phyloP scores from a whole-genome alignment of 2,329 filamentous ascomycete genomes.

The Colletotrichum sp. region DNA sequence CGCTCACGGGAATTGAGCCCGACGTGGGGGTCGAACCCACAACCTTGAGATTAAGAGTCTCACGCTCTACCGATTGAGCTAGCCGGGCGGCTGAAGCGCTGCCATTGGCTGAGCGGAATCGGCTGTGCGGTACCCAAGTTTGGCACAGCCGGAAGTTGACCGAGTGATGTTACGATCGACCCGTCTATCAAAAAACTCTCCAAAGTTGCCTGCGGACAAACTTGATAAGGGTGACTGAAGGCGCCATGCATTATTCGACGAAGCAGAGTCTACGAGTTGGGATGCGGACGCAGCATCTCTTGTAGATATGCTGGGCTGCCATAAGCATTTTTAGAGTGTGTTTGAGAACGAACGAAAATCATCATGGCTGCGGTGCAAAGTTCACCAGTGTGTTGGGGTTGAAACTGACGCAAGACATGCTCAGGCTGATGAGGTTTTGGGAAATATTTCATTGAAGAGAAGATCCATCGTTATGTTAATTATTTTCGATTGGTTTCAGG shows the following conservation, averaged over 20 bases:
- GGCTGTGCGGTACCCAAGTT: neutral
- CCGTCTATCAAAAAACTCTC: neutral
- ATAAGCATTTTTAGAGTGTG: fast-evolving
- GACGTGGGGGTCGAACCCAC: slow-evolving; percentile 52
- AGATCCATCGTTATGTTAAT: neutral
- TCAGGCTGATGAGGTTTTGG: neutral
- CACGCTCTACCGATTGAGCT: slow-evolving; percentile 78
- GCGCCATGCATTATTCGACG: neutral
- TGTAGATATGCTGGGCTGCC: neutral
- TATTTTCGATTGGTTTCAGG: neutral
- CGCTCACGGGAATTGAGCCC: slow-evolving; percentile 22
- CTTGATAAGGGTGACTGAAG: neutral
- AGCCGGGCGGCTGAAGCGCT: slow-evolving; percentile 48
- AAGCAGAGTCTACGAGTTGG: neutral
- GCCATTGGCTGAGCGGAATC: neutral
- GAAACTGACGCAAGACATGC: neutral
- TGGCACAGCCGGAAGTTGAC: neutral
- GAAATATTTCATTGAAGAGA: neutral
- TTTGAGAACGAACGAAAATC: neutral
- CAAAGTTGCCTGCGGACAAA: neutral
- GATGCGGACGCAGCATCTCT: fast-evolving
- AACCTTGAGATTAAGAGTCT: slow-evolving; percentile 72
- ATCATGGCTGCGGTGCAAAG: no score
- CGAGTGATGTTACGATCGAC: neutral
- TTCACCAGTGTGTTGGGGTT: no score